These are phyloP conservation scores for Psophocarpus tetragonolobus DNA, from an alignment of 306 rosid genomes.

Conservation along the genomic window DNA sequence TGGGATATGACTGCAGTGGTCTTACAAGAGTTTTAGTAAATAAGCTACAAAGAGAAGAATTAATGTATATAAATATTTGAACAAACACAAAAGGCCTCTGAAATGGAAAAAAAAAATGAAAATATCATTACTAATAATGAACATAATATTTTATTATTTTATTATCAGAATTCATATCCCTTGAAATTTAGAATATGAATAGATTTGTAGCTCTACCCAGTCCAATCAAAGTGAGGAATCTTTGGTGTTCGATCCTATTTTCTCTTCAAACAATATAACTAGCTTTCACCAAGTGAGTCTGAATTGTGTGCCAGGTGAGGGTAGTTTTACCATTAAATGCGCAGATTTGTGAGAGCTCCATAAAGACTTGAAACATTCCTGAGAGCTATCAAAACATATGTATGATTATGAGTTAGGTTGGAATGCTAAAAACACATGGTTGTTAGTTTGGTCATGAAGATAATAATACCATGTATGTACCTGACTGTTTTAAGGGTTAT, in stretches of 20 bases:
- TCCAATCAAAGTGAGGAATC: conserved; percentile 87
- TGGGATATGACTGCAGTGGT: too few relatives aligned
- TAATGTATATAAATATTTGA: too few relatives aligned
- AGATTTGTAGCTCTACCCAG: conserved; percentile 55
- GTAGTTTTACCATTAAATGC: conserved; percentile 66
- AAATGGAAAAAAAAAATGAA: neutral
- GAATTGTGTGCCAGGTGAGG: conserved; percentile 52
- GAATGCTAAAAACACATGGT: too few relatives aligned
- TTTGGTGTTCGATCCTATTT: conserved; percentile 79
- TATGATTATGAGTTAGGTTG: too few relatives aligned
- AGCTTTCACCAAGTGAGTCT: conserved; percentile 46
- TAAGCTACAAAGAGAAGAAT: neutral
- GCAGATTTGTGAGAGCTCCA: conserved; percentile 90
- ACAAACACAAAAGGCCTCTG: neutral
- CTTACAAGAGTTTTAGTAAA: conserved; percentile 46
- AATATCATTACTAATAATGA: neutral
- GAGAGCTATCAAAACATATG: conserved; percentile 65
- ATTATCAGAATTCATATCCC: too few relatives aligned
- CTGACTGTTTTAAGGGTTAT: too few relatives aligned
- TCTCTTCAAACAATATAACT: too few relatives aligned
- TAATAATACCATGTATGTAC: too few relatives aligned
- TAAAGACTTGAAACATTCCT: conserved; percentile 91
- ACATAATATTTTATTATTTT: too few relatives aligned
- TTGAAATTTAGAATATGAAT: neutral
- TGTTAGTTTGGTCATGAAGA: too few relatives aligned